Evolutionary conservation across 306 rosid species (phyloP), one percentile per base, ranked within the genome.

Genomic region (Corylus avellana): DNA sequence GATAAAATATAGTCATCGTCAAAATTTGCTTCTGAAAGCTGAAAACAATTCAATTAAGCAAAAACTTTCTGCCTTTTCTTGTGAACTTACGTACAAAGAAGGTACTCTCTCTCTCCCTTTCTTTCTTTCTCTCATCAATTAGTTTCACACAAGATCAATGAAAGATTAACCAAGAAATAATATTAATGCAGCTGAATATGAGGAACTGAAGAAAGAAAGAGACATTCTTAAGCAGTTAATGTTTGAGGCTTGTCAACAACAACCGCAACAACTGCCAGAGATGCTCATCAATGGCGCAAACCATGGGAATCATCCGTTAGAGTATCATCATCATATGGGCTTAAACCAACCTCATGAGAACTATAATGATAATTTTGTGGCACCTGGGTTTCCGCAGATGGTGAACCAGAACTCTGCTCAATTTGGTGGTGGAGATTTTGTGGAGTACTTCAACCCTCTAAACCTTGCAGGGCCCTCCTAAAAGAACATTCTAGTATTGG

Each of bases 41-140:
- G 86, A 82, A 69, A 85, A 85, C 58, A 29, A 49, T 61, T 8
- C 51, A 2, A 51, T 85, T 17, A 79, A 35, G 75, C 81, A 82
- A 66, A 79, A 75, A 39, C 5, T 81, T 49, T 42, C 55, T 2
- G 59, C 55, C 2, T 39, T 16, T 51, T 10, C 75, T 0, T 78
- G 77, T 11, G 81, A 82, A 53, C 81, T 72, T 46, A n/a, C 42
- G 10, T 53, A 66, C 58, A 79, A 76, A 79, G 62, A 72, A 78
- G 88, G 88, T 85, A 59, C 25, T 59, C 1, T n/a, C 16, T 64
- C 14, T 2, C 29, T 35, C 11, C 57, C 77, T 22, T 73, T 20
- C 47, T 9, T 12, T 8, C 27, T 10, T 16, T 7, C n/a, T n/a
- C 5, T n/a, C 46, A 42, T 32, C 35, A 32, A 32, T 32, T 32